Base-by-base conservation (phyloP, 805 yeast genomes). In the Lipomyces sp. region DNA sequence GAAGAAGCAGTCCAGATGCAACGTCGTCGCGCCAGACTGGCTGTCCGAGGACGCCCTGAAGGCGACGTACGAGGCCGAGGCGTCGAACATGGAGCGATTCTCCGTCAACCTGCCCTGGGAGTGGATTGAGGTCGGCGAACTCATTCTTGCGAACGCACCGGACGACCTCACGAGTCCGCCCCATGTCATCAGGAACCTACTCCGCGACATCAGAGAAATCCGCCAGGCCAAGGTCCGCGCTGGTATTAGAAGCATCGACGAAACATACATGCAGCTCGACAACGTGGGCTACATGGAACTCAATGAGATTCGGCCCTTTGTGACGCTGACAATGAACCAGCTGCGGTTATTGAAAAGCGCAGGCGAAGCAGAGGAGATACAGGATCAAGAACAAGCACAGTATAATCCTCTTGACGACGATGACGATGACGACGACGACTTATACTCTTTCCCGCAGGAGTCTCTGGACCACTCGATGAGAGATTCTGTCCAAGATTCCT, bases 1-100 rank as follows among this genome's bases (percentile, higher is more conserved):
- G 43, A 88, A 87, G 63, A 81, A 83, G 41, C 98, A 93, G 66
- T 83, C 82, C 41, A 83, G 89, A 61, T 88, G 97, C 68, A 84
- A 82, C 55, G 81, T 93, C 2, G 81, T 87, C 7, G 83, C 89
- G 13, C 98, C 98, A 0, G 75, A 72, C 1, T 93, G 98, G 98
- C 73, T 93, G 8, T 77, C 75, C 8, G 67, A 78, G 41, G 71
- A 72, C 18, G 72, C 72, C 43, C 66, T 91, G 49, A 77, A 77
- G 47, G 74, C 71, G 4, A 73, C 76, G 38, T 80, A 84, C 59
- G 86, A 83, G 19, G 82, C 78, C 53, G 98, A 91, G 63, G 70
- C 79, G 31, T 71, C 72, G 4, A 65, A 76, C 48, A 74, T 80
- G 1, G 75, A 75, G 31, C 70, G 77, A 52, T 91, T 91, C 63